Evolutionary conservation across 2,329 filamentous ascomycete species (phyloP).

Genomic region (Aspergillus pseudoterreus): DNA sequence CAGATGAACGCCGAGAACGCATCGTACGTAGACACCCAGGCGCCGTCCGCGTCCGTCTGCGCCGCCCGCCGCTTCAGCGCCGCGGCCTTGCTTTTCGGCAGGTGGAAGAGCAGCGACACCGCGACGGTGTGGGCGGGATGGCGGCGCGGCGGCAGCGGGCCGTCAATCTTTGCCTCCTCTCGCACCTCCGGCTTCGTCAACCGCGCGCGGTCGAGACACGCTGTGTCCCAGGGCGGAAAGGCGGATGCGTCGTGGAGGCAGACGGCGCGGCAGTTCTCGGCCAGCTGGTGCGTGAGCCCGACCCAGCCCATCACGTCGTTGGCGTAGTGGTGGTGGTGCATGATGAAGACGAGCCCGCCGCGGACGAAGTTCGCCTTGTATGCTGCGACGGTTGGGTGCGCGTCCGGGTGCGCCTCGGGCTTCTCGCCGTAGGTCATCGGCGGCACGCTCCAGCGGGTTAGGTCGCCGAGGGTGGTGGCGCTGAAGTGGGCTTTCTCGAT

Average conservation of each 20-base stretch:
- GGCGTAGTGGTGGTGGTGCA: slow-evolving; percentile 43
- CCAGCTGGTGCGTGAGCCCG: slow-evolving; percentile 37
- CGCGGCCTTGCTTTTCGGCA: slow-evolving; percentile 43
- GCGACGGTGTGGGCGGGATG: slow-evolving; percentile 12
- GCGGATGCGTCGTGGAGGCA: slow-evolving; percentile 18
- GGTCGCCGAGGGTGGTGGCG: slow-evolving; percentile 29
- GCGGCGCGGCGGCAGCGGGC: slow-evolving; percentile 6
- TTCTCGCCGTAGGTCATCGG: slow-evolving; percentile 32
- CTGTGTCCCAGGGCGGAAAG: slow-evolving; percentile 35
- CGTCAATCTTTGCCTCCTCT: slow-evolving; percentile 19
- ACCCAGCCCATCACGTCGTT: slow-evolving; percentile 45
- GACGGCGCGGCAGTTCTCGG: slow-evolving; percentile 41
- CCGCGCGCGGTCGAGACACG: slow-evolving; percentile 33
- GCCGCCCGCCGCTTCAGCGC: slow-evolving; percentile 37
- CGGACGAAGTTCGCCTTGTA: slow-evolving; percentile 44
- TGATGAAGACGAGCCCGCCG: slow-evolving; percentile 42
- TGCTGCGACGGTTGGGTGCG: slow-evolving; percentile 31
- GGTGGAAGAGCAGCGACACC: slow-evolving; percentile 39
- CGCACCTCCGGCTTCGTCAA: slow-evolving; percentile 27
- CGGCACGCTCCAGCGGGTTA: slow-evolving; percentile 31
- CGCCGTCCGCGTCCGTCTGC: slow-evolving; percentile 24
- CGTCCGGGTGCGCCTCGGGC: slow-evolving; percentile 35
- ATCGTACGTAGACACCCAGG: slow-evolving; percentile 48
- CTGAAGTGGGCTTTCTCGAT: slow-evolving; percentile 36
- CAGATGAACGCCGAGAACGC: slow-evolving; percentile 44